These are phyloP conservation scores for Xylaria acuta DNA, from an alignment of 495 filamentous ascomycete genomes.

Conservation along the genomic window DNA sequence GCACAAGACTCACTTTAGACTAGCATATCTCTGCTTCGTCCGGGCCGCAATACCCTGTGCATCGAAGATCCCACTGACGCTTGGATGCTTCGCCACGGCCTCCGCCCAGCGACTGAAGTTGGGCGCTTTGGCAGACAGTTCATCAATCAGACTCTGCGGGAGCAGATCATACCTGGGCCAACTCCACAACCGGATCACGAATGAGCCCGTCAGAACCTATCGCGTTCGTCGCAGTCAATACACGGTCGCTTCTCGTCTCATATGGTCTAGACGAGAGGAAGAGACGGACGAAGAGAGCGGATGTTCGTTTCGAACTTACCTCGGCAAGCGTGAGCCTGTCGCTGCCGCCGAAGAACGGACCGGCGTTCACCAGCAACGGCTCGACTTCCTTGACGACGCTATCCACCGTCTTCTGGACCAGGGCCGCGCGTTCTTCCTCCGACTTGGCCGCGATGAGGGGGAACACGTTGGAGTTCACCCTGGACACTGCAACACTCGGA, in stretches of 20 bases:
- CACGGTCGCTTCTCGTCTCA: background rate
- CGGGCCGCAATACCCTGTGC: conserved; percentile 43
- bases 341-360: conserved; percentile 83
- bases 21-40: conserved; percentile 43
- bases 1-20: background rate
- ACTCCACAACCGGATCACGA: conserved; percentile 64
- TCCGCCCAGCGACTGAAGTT: conserved; percentile 72
- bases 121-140: conserved; percentile 62
- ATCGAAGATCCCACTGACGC: conserved; percentile 71
- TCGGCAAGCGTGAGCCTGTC: conserved; percentile 77
- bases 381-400: conserved; percentile 75
- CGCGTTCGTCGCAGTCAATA: background rate
- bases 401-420: conserved; percentile 54
- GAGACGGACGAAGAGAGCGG: background rate
- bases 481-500: no score
- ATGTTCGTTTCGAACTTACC: conserved; percentile 54
- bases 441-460: conserved; percentile 47
- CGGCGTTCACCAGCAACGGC: conserved; percentile 68
- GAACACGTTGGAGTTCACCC: conserved; percentile 59
- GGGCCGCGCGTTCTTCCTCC: conserved; percentile 46
- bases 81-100: conserved; percentile 66
- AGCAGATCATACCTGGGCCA: conserved; percentile 60
- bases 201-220: conserved; percentile 70
- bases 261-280: background rate
- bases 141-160: conserved; percentile 53